Evolutionary conservation across 2,329 filamentous ascomycete genomes (phyloP).

Genomic region (Nemania bipapillata): DNA sequence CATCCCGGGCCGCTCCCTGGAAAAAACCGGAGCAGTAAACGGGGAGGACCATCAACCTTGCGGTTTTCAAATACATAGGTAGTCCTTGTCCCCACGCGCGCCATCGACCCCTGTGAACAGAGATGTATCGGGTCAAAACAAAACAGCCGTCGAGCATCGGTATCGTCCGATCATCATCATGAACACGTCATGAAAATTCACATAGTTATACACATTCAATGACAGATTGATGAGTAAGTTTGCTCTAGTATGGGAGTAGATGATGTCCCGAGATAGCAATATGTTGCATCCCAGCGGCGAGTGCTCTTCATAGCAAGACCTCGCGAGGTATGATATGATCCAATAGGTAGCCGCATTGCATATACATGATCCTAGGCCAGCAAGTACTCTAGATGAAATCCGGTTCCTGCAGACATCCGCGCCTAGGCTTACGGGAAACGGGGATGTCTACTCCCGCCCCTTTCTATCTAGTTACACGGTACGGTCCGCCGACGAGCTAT

Average conservation of each 20-base stretch:
- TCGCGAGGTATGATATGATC: constrained; percentile 1
- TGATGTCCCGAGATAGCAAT: not conserved
- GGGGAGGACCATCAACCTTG: constrained; percentile 15
- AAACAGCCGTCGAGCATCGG: not conserved
- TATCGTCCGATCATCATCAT: not conserved
- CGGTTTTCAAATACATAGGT: not conserved
- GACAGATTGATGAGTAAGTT: not conserved
- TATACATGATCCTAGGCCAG: not conserved
- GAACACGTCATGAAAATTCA: not conserved
- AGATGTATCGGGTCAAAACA: not conserved
- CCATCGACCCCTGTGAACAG: not conserved
- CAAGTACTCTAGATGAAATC: constrained; percentile 14
- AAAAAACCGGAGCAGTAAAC: constrained; percentile 9
- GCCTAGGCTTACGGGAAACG: not conserved
- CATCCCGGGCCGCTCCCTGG: constrained; percentile 20
- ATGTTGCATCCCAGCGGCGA: not conserved
- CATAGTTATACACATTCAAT: not conserved
- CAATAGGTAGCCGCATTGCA: constrained; percentile 11
- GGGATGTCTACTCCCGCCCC: not conserved
- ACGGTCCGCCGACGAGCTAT: not conserved
- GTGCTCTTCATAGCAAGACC: not conserved
- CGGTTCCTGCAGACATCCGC: constrained; percentile 3
- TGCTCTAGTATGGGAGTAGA: not conserved
- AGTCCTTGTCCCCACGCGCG: constrained; percentile 8
- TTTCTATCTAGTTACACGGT: constrained; percentile 4